Evolutionary conservation across 192 early-diverging fungal genomes (phyloP).

Genomic region (Coemansia sp.): DNA sequence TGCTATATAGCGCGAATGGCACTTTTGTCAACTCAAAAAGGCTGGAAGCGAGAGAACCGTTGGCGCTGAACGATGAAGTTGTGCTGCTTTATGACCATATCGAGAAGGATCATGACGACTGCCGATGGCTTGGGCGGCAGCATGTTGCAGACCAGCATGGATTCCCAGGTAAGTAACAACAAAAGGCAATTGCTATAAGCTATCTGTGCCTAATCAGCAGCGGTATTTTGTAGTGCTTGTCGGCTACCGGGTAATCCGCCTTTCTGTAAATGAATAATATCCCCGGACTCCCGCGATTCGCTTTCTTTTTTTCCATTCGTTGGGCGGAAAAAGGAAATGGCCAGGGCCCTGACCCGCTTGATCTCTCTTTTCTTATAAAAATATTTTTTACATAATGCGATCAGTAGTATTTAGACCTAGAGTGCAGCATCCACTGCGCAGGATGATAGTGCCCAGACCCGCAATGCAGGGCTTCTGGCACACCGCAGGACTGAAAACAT

Average conservation of each 20-base stretch:
- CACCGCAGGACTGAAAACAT: slow-evolving; percentile 15
- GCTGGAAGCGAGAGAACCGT: slow-evolving; percentile 8
- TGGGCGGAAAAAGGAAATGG: too few species aligned
- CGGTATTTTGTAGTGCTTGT: slow-evolving; percentile 18
- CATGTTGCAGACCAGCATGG: slow-evolving; percentile 21
- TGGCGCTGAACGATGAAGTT: slow-evolving; percentile 30
- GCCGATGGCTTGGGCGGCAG: slow-evolving; percentile 25
- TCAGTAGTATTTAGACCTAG: too few species aligned
- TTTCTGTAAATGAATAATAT: too few species aligned
- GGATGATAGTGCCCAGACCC: not conserved
- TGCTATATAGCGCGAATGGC: slow-evolving; percentile 25
- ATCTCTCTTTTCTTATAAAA: too few species aligned
- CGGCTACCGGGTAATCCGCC: slow-evolving; percentile 23
- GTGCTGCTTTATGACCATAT: slow-evolving; percentile 39
- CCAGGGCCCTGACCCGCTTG: too few species aligned
- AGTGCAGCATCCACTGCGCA: not conserved
- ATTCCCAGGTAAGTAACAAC: slow-evolving; percentile 17
- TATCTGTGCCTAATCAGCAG: not conserved
- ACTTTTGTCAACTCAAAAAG: slow-evolving; percentile 35
- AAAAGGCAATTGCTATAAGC: not conserved
- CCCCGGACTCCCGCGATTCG: too few species aligned
- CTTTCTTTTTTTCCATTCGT: too few species aligned
- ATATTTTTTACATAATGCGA: too few species aligned
- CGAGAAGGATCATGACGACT: not conserved
- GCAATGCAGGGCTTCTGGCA: not conserved